phyloP scores from a whole-genome alignment of 140 eudicot genomes.

The Artemisia princeps region DNA sequence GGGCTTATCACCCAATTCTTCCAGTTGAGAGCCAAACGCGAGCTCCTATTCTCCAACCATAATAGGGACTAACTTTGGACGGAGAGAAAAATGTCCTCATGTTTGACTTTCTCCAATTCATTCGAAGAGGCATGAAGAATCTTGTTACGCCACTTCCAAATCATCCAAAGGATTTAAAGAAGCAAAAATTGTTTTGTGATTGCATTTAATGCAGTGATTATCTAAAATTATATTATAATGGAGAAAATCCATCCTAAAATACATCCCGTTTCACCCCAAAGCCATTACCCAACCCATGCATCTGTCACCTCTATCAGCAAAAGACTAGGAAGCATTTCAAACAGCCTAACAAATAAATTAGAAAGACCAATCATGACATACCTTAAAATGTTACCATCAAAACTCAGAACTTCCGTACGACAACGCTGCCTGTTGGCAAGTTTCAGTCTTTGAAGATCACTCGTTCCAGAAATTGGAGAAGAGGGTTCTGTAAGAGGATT shows the following conservation, averaged over 20 bases:
- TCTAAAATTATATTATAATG: too few species aligned
- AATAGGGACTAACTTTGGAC: too few species aligned
- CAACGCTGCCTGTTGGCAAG: constrained; percentile 76
- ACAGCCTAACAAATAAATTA: neutral
- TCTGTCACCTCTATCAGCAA: neutral
- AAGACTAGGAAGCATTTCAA: neutral
- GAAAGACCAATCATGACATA: constrained; percentile 22
- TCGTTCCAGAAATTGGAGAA: constrained; percentile 75
- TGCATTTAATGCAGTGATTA: too few species aligned
- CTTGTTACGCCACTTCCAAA: too few species aligned
- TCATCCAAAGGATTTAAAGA: neutral
- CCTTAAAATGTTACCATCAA: constrained; percentile 89
- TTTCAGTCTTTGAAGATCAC: constrained; percentile 65
- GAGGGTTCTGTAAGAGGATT: constrained; percentile 77
- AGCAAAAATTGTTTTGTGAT: neutral
- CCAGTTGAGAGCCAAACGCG: too few species aligned
- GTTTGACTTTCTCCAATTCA: too few species aligned
- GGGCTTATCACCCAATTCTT: too few species aligned
- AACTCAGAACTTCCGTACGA: constrained; percentile 76
- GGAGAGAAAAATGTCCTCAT: too few species aligned
- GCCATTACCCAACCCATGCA: neutral
- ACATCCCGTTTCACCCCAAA: too few species aligned
- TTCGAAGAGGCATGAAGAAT: too few species aligned
- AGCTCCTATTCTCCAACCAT: too few species aligned
- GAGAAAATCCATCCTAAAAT: too few species aligned